Conservation (phyloP, 176 grass and related monocot species). For the Areca catechu region DNA sequence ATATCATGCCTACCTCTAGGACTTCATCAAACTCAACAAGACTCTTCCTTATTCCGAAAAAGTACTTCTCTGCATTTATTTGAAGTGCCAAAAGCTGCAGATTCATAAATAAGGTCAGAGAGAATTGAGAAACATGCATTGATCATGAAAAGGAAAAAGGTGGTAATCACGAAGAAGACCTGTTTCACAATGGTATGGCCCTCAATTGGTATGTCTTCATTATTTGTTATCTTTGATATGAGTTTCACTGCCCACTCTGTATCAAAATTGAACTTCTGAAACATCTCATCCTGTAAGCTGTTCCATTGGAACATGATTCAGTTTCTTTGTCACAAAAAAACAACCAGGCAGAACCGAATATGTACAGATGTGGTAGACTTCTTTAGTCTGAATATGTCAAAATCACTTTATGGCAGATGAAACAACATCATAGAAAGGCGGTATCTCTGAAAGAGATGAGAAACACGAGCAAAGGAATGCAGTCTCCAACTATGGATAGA, state of each 20-base stretch:
- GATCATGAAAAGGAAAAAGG: background rate
- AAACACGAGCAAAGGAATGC: no score
- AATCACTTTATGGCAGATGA: no score
- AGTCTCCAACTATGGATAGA: no score
- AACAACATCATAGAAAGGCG: no score
- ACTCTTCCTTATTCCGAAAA: conserved; percentile 88
- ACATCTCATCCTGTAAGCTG: conserved; percentile 99
- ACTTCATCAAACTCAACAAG: conserved; percentile 99
- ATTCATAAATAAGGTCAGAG: conserved; percentile 1
- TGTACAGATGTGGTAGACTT: no score
- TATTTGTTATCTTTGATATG: conserved; percentile 93
- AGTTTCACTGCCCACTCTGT: conserved; percentile 90
- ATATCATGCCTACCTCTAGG: conserved; percentile 39
- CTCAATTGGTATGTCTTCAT: conserved; percentile 77
- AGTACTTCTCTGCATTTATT: conserved; percentile 98
- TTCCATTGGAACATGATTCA: conserved; percentile 19
- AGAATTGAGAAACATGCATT: background rate
- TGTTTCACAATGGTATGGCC: conserved; percentile 77
- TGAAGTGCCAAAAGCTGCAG: conserved; percentile 88
- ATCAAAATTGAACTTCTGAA: conserved; percentile 94
- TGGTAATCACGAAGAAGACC: conserved; percentile 32
- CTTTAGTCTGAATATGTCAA: no score
- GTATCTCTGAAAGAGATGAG: no score
- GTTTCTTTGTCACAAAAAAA: background rate
- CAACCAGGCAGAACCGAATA: no score